These are phyloP conservation scores for Hibiscus trionum DNA, from an alignment of 345 rosid species.

Conservation along the genomic window DNA sequence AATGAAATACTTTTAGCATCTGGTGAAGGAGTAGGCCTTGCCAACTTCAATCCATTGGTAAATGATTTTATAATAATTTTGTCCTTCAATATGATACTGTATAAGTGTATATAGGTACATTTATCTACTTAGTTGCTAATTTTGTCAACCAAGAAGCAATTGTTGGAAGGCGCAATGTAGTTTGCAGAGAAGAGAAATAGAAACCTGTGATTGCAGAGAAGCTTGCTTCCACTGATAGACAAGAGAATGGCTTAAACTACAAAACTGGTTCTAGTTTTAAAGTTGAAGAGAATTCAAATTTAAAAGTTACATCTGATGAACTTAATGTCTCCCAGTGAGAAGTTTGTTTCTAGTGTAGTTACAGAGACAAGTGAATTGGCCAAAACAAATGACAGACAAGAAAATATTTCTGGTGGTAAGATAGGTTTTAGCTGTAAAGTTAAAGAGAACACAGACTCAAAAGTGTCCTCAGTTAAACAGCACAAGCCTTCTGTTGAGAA, in stretches of 20 bases:
- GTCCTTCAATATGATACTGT: no score
- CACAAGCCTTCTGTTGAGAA: conserved; percentile 11
- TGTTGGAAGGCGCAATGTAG: conserved; percentile 69
- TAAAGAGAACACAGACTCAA: no score
- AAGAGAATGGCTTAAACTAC: no score
- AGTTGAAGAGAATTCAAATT: conserved; percentile 15
- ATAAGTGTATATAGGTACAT: not conserved
- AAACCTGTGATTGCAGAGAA: no score
- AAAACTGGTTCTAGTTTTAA: conserved; percentile 10
- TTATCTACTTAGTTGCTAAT: not conserved
- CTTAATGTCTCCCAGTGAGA: conserved; percentile 20
- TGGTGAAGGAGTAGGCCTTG: conserved; percentile 63
- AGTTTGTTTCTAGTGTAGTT: conserved; percentile 12
- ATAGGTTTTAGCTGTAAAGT: no score
- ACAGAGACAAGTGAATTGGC: not conserved
- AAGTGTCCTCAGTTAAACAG: conserved; percentile 11
- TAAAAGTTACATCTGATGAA: no score
- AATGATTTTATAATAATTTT: conserved; percentile 13
- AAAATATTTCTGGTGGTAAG: not conserved
- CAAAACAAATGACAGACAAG: not conserved
- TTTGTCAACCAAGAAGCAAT: conserved; percentile 56
- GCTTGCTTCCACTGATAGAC: no score
- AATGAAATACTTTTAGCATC: conserved; percentile 82
- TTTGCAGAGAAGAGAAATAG: no score
- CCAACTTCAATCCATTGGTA: conserved; percentile 74